Conservation (phyloP, 2,329 filamentous ascomycete genomes). For the Aspergillus puulaauensis region DNA sequence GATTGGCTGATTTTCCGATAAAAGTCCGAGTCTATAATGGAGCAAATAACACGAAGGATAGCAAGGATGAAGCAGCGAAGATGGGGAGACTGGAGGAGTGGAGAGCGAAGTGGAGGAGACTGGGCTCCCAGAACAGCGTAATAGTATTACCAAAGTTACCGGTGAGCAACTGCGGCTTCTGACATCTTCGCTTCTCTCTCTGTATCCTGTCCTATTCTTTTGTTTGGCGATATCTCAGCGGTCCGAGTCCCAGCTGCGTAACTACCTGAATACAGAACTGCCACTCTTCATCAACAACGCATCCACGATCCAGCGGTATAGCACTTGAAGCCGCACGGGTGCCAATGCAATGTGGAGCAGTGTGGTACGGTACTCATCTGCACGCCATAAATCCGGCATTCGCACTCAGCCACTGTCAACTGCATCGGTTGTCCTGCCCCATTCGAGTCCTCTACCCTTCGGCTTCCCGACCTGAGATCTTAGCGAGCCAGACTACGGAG, state of each 20-base stretch:
- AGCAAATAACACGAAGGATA: not conserved
- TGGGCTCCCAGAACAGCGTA: not conserved
- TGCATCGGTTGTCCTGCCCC: slow-evolving; percentile 2
- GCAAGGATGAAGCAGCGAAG: not conserved
- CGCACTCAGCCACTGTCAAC: not conserved
- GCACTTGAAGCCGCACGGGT: not conserved
- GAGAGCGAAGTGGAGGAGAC: not conserved
- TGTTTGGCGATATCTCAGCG: too few relatives aligned
- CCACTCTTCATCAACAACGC: too few relatives aligned
- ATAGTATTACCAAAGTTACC: not conserved
- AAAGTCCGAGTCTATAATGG: slow-evolving; percentile 24
- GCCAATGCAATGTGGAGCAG: not conserved
- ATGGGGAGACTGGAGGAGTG: not conserved
- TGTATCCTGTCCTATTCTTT: too few relatives aligned
- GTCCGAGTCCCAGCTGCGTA: too few relatives aligned
- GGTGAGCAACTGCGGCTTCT: not conserved
- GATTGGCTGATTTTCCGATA: slow-evolving; percentile 30
- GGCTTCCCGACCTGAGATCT: slow-evolving; percentile 14
- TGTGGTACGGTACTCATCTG: not conserved
- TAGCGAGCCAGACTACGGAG: not conserved
- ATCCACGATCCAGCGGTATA: too few relatives aligned
- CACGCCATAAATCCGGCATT: slow-evolving; percentile 2
- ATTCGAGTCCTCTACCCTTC: slow-evolving; percentile 2
- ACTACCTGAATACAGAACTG: too few relatives aligned
- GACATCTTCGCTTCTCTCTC: too few relatives aligned